phyloP scores from a whole-genome alignment of 1,139 yeast genomes.

The Debaryomycetaceae sp. region DNA sequence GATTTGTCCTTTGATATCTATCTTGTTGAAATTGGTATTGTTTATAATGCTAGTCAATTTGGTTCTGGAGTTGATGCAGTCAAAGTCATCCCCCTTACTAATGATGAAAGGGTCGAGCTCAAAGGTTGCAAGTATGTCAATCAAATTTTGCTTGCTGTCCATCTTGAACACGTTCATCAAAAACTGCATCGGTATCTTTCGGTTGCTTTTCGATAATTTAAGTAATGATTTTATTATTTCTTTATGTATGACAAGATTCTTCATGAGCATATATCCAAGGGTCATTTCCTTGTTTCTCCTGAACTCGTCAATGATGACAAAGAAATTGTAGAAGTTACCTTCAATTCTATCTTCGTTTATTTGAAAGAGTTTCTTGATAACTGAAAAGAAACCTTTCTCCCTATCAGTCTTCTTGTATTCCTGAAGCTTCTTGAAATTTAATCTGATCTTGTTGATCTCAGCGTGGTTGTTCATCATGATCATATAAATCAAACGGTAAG shows the following conservation, averaged over 20 bases:
- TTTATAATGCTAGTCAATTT: constrained; percentile 40
- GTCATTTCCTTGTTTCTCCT: constrained; percentile 12
- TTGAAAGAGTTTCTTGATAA: constrained; percentile 22
- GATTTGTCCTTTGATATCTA: constrained; percentile 92
- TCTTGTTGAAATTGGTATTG: constrained; percentile 49
- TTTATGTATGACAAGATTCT: constrained; percentile 44
- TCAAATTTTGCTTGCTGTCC: constrained; percentile 15
- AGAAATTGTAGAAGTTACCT: constrained; percentile 54
- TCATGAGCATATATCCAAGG: constrained; percentile 27
- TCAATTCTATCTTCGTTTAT: constrained; percentile 20
- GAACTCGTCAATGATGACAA: constrained; percentile 34
- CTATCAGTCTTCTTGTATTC: constrained; percentile 15
- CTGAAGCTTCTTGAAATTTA: constrained; percentile 12
- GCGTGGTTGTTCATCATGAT: constrained; percentile 68
- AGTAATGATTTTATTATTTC: constrained; percentile 62
- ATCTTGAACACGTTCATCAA: constrained; percentile 49
- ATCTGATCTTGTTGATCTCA: constrained; percentile 40
- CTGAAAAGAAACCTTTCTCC: constrained; percentile 17
- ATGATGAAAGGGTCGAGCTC: constrained; percentile 37
- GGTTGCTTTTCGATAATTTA: constrained; percentile 57
- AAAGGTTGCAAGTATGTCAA: constrained; percentile 38
- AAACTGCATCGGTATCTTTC: constrained; percentile 48
- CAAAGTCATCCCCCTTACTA: constrained; percentile 26
- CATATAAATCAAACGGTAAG: constrained; percentile 75
- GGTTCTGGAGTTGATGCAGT: constrained; percentile 46